Percentiles rank a stretch among this genome's conserved stretches.
These are phyloP conservation scores for Lasiodiplodia citricola DNA, from an alignment of 2,329 filamentous ascomycete genomes.

Conservation along the genomic window DNA sequence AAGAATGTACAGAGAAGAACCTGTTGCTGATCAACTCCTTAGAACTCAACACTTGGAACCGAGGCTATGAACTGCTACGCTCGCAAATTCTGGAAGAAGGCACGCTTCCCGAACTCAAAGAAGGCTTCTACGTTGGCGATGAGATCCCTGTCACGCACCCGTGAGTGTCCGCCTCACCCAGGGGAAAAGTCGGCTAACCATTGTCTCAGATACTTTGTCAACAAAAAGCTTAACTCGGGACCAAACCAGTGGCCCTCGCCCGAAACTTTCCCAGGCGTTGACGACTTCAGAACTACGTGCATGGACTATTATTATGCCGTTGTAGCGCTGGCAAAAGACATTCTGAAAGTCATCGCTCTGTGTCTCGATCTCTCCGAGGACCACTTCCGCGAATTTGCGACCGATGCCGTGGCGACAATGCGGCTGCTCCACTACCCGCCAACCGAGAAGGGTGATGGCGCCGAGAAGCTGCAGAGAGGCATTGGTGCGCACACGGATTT, in stretches of 20 bases:
- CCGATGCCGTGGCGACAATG: constrained; percentile 48
- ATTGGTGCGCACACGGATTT: constrained; percentile 54
- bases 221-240: constrained; percentile 46
- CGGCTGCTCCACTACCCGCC: constrained; percentile 50
- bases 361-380: constrained; percentile 46
- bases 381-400: constrained; percentile 46
- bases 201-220: constrained; percentile 36
- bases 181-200: neutral
- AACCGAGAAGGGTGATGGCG: constrained; percentile 44
- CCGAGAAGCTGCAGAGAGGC: constrained; percentile 44
- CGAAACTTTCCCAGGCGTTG: constrained; percentile 26
- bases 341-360: constrained; percentile 48
- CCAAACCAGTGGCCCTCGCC: constrained; percentile 50
- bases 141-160: constrained; percentile 48
- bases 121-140: constrained; percentile 51
- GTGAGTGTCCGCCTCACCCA: neutral
- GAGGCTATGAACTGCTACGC: constrained; percentile 51
- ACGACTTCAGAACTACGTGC: constrained; percentile 45
- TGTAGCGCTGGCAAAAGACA: constrained; percentile 47
- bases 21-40: neutral
- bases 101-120: constrained; percentile 51
- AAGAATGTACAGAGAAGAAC: neutral
- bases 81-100: constrained; percentile 51
- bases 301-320: constrained; percentile 50
- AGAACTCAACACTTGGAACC: constrained; percentile 49